Evolutionary conservation across 1,139 yeast genomes (phyloP), one percentile per base, ranked within the genome.

Genomic region (Protomyces macrosporus): DNA sequence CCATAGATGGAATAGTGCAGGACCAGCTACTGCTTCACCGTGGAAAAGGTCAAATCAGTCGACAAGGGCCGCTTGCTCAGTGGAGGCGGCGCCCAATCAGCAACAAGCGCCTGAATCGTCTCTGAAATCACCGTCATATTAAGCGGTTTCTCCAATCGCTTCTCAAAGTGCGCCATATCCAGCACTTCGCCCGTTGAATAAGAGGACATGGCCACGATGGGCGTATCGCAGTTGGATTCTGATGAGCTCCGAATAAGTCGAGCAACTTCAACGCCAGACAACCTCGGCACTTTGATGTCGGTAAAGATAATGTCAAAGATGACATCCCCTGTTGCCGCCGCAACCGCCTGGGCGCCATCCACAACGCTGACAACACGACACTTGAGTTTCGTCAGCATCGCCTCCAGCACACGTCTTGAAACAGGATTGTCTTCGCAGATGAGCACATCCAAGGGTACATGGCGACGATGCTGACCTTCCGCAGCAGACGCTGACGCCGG

Each of bases 341-440:
- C 81, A 12, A 90, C 83, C 63, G 90, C 79, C 68, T 90, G 97
- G 67, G 90, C 93, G 0, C 96, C 96, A 67, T 86, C 85, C 0
- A 85, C 78, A 5, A 88, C 88, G 1, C 90, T 79, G 6, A 89
- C 89, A 6, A 90, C 96, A 12, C 87, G 83, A 75, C 97, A 90
- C 0, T 95, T 96, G 40, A 87, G 74, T 64, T 81, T 79, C 66
- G 85, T 90, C 66, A 93, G 76, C 69, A 86, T 79, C 65, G 81
- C 82, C 57, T 84, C 82, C 52, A 87, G 81, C 10, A 88, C 81
- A 72, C 84, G 90, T 56, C 96, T 76, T 67, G 88, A 86, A 60
- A 87, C 87, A 0, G 97, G 93, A 67, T 88, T 88, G 3, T 95
- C 90, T 71, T 90, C 97, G 75, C 97, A 90, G 39, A 90, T 80